Conservation (phyloP, 345 rosid species). For the Eucalyptus microcorys region DNA sequence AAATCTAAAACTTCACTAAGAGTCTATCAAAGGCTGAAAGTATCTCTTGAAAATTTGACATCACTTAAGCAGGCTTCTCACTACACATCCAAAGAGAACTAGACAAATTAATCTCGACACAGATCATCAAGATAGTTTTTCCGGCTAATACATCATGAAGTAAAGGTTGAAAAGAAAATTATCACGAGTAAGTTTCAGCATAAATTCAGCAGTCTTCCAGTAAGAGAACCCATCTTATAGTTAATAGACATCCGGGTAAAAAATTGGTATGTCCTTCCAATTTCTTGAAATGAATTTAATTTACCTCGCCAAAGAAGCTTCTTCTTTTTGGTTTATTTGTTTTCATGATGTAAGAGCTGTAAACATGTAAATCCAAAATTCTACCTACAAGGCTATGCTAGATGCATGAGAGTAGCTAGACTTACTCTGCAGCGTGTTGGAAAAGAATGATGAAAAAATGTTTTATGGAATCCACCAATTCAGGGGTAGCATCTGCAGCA, state of each 20-base stretch:
- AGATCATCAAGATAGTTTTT: background rate
- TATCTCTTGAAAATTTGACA: background rate
- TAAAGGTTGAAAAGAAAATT: background rate
- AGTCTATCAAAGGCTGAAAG: background rate
- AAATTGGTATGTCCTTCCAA: background rate
- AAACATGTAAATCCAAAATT: background rate
- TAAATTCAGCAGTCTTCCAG: background rate
- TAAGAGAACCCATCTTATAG: background rate
- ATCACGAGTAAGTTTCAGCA: background rate
- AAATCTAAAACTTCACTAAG: background rate
- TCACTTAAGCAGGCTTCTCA: background rate
- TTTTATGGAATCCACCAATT: conserved; percentile 35
- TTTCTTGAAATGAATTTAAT: background rate
- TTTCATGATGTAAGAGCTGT: background rate
- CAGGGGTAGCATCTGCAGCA: conserved; percentile 60
- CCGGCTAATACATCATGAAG: background rate
- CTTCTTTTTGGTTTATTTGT: too few species aligned
- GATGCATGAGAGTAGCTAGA: background rate
- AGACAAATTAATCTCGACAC: background rate
- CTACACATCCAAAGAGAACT: background rate
- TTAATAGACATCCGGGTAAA: background rate
- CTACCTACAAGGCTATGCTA: background rate
- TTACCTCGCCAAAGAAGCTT: background rate
- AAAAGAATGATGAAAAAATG: conserved; percentile 49
- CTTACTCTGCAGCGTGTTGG: conserved; percentile 64